Percentiles rank a stretch among this genome's conserved stretches.
Evolutionary conservation across 2,329 filamentous ascomycete species (phyloP).

Genomic region (Plenodomus biglobosus): DNA sequence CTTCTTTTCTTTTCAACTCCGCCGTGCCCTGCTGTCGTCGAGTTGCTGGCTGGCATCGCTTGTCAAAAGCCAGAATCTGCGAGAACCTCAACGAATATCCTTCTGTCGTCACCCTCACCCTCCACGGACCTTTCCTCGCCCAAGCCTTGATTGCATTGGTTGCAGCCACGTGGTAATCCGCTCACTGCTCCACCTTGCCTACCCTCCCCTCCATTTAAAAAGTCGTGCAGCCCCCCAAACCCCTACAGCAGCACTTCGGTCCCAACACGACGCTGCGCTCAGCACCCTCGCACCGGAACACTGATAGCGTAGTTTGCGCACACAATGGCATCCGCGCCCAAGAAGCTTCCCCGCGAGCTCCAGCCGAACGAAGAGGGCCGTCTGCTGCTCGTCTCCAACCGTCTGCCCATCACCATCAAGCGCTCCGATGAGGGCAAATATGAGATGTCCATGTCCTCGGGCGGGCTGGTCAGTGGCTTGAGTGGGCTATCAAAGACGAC

Average conservation of each 20-base stretch:
- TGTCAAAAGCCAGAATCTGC: constrained; percentile 28
- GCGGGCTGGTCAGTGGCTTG: constrained; percentile 89
- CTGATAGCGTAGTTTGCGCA: too few relatives aligned
- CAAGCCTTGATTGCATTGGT: background rate
- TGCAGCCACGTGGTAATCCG: background rate
- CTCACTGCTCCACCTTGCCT: background rate
- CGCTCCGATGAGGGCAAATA: constrained; percentile 88
- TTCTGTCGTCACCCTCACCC: constrained; percentile 35
- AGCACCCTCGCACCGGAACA: background rate
- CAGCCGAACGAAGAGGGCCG: constrained; percentile 48
- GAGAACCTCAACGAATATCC: constrained; percentile 33
- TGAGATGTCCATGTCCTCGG: constrained; percentile 94
- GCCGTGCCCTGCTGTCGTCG: constrained; percentile 11
- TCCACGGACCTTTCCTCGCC: constrained; percentile 6
- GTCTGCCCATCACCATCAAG: constrained; percentile 95
- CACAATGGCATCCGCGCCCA: constrained; percentile 34
- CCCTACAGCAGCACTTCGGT: background rate
- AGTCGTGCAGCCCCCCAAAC: too few relatives aligned
- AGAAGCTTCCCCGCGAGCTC: constrained; percentile 30
- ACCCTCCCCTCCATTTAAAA: too few relatives aligned
- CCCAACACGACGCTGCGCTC: background rate
- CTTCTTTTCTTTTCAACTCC: too few relatives aligned
- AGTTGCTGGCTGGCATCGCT: constrained; percentile 10
- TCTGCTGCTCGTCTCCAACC: constrained; percentile 88
- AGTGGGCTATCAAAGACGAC: constrained; percentile 90